Percentiles rank a stretch among this genome's conserved stretches.
Conservation (phyloP, 2,329 filamentous ascomycete genomes). For the Sclerotinia nivalis region DNA sequence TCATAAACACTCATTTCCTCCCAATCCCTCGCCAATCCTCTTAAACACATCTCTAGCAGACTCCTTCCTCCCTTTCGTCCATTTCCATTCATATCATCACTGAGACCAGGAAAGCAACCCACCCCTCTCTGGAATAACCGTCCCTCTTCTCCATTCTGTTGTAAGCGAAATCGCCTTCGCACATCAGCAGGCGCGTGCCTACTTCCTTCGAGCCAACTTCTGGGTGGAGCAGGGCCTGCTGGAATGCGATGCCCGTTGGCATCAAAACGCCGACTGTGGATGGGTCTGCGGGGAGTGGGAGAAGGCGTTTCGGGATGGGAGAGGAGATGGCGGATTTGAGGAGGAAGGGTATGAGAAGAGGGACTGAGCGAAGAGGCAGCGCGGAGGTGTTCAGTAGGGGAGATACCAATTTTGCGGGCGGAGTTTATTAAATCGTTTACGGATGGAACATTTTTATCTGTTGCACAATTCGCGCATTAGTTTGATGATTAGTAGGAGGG, state of each 20-base stretch:
- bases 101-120: conserved; percentile 44
- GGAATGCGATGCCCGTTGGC: conserved; percentile 53
- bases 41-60: conserved; percentile 53
- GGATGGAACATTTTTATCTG: conserved; percentile 37
- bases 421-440: conserved; percentile 63
- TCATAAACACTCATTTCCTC: conserved; percentile 56
- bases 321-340: conserved; percentile 58
- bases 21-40: conserved; percentile 56
- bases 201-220: conserved; percentile 54
- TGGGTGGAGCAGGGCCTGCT: conserved; percentile 59
- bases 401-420: conserved; percentile 51
- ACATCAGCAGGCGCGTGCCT: conserved; percentile 33
- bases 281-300: conserved; percentile 44
- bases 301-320: conserved; percentile 58
- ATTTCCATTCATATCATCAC: conserved; percentile 30
- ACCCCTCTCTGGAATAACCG: conserved; percentile 38
- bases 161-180: not conserved
- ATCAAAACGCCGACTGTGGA: conserved; percentile 46
- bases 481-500: not conserved
- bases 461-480: conserved; percentile 5
- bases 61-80: conserved; percentile 18
- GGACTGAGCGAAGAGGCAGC: conserved; percentile 25
- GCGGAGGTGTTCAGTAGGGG: conserved; percentile 32
- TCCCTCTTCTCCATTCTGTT: conserved; percentile 23
- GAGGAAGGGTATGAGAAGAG: conserved; percentile 55